Evolutionary conservation across 305 asterid genomes (phyloP), one percentile per base, ranked within the genome.

Genomic region (Withania somnifera): DNA sequence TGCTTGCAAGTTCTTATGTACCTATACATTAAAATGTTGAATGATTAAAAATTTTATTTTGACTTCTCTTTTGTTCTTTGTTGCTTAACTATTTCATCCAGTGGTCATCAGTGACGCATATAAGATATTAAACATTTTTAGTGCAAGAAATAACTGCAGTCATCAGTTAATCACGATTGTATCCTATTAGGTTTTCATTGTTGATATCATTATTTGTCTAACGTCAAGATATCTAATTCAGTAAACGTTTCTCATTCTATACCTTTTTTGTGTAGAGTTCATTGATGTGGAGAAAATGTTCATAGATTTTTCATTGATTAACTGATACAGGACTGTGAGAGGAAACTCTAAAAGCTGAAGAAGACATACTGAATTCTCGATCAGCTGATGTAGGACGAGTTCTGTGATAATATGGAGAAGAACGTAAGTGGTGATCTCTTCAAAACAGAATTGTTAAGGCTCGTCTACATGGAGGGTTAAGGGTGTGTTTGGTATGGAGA

Each of bases 361-460:
- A n/a, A 84, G 99, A 96, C 86, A 30, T 4, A 30, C 34, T 1
- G 34, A 30, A 30, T 30, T 30, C 34, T 30, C 4, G 34, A 4
- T 2, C 34, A 30, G 34, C 34, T 30, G 34, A 30, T 30, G 34
- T 1, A 30, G 34, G 34, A 1, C 34, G 34, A 30, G 34, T 30
- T 30, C 34, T 96, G 58, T 91, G 94, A 14, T 98, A 96, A 54
- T 96, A 93, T 81, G 99, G 99, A 53, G 99, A 93, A 91, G 99
- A 94, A 90, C 93, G 92, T 89, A 90, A 94, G 85, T 96, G 98
- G 98, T 88, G 87, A 84, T 85, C 86, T 75, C 92, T 94, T 53
- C 97, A 94, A 81, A 93, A 92, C 88, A 94, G 88, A 87, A 94
- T 94, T 77, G 89, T 90, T 17, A 91, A 81, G 84, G 97, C 98